phyloP scores from a whole-genome alignment of 768 basidiomycete genomes.

The Boletus vinaceobasis region DNA sequence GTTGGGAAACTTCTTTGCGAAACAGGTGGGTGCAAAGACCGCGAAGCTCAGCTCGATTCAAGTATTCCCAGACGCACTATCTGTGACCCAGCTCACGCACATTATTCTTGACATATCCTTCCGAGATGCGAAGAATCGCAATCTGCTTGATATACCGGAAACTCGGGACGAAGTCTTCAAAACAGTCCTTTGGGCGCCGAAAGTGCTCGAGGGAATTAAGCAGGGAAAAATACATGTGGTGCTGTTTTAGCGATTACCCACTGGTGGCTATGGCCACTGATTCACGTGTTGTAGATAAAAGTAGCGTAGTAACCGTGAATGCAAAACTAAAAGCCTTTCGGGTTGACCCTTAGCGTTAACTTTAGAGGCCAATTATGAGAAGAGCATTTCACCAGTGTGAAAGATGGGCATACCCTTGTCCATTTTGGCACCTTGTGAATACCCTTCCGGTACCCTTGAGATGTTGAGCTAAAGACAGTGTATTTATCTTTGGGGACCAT shows the following conservation, averaged over 20 bases:
- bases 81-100: slow-evolving; percentile 73
- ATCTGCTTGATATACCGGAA: slow-evolving; percentile 78
- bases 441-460: slow-evolving; percentile 81
- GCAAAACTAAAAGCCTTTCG: slow-evolving; percentile 83
- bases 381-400: background rate
- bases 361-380: slow-evolving; percentile 30
- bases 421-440: slow-evolving; percentile 98
- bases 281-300: slow-evolving; percentile 5
- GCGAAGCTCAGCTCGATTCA: background rate
- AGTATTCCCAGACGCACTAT: slow-evolving; percentile 57
- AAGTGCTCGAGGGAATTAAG: slow-evolving; percentile 58
- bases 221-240: slow-evolving; percentile 79
- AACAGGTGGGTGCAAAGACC: slow-evolving; percentile 46
- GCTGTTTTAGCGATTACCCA: slow-evolving; percentile 50
- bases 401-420: slow-evolving; percentile 66
- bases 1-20: slow-evolving; percentile 81
- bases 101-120: slow-evolving; percentile 77
- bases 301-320: slow-evolving; percentile 34
- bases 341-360: slow-evolving; percentile 86
- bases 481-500: slow-evolving; percentile 95
- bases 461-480: slow-evolving; percentile 75
- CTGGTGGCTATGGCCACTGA: background rate
- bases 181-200: slow-evolving; percentile 61
- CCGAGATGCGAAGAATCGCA: slow-evolving; percentile 72
- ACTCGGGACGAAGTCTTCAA: slow-evolving; percentile 79